Evolutionary conservation across 345 rosid species (phyloP), one percentile per base, ranked within the genome.

Genomic region (Gossypium rotundifolium): DNA sequence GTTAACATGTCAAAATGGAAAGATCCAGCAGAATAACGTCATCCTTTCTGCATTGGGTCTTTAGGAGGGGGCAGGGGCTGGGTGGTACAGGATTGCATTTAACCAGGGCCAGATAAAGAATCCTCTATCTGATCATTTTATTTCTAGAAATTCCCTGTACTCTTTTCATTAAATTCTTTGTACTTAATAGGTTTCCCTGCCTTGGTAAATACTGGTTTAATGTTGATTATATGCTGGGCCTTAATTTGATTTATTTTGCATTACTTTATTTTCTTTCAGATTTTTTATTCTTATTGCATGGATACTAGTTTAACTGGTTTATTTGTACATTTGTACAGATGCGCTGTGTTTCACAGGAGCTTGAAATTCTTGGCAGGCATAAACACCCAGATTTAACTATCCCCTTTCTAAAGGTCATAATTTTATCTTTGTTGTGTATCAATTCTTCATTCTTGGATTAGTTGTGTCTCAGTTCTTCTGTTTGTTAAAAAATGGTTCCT

Each of bases 281-380:
- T 55, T 18, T 71, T 14, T 45, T 59, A 16, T 59, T 23, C 33
- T 73, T 59, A 59, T 60, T 2, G 29, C 23, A 17, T 69, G 46
- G 2, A 54, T 54, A 64, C 68, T 69, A 42, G 64, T 72, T 55
- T 70, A 55, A 71, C 74, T 60, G 49, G 68, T 72, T 51, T 33
- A 22, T 59, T 62, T 53, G 59, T 27, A 62, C 22, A 78, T 80
- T 48, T 83, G 69, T 79, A 71, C 89, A 93, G 99, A 91, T 94
- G 98, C 85, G 80, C 68, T 81, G 87, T 78, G 91, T 87, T 70
- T 87, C 98, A 29, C 85, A 82, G 77, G 97, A 92, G 74, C 92
- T 94, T 33, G 97, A 94, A 84, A 92, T 94, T 75, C 92, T 92
- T 81, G 90, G 97, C 75, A 87, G 98, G 84, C 90, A 91, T 82